Conservation (phyloP, 148 eudicot species). For the Drosera capensis region DNA sequence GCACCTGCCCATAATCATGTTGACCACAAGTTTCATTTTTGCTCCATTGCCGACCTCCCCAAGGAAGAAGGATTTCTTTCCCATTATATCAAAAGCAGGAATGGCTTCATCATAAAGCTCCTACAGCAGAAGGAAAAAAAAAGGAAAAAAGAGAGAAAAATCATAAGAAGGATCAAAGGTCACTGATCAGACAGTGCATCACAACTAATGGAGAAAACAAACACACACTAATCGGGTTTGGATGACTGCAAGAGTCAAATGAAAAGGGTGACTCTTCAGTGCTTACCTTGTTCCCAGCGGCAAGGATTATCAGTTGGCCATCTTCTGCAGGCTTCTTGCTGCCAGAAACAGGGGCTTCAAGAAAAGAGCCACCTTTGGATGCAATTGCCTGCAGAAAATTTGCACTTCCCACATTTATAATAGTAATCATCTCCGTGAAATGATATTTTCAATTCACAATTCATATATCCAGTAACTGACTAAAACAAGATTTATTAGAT, state of each 20-base stretch:
- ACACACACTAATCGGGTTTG: not conserved
- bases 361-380: conserved; percentile 73
- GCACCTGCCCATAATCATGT: conserved; percentile 99
- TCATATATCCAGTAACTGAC: no score
- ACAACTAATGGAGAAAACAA: not conserved
- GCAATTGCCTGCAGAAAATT: conserved; percentile 45
- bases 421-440: no score
- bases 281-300: conserved; percentile 88
- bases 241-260: conserved; percentile 1
- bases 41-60: conserved; percentile 97
- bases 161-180: no score
- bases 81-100: conserved; percentile 86
- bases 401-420: not conserved
- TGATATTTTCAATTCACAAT: no score
- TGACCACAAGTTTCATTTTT: conserved; percentile 97
- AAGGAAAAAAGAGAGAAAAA: no score
- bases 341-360: conserved; percentile 98
- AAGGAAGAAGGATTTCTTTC: conserved; percentile 86
- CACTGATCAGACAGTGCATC: no score
- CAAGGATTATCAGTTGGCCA: conserved; percentile 89
- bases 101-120: conserved; percentile 63
- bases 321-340: conserved; percentile 99
- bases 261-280: not conserved
- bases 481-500: no score
- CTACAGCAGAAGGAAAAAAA: conserved; percentile 22